Evolutionary conservation across 2,329 filamentous ascomycete genomes (phyloP).

Genomic region (Cladophialophora exuberans): DNA sequence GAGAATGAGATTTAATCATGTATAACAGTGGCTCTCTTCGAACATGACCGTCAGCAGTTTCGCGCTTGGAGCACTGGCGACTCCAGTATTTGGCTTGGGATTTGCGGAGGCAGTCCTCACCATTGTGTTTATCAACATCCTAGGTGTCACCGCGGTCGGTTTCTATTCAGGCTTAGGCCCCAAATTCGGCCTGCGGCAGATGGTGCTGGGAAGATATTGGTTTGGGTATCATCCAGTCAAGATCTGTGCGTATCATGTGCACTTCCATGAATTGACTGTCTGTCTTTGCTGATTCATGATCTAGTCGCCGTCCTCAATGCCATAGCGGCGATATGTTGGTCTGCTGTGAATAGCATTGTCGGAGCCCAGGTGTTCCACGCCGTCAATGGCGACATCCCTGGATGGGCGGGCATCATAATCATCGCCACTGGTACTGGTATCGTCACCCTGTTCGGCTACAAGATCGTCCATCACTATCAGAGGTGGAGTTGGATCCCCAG

Average conservation of each 20-base stretch:
- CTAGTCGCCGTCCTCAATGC: conserved; percentile 28
- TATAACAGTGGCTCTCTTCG: background rate
- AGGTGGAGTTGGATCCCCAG: conserved; percentile 28
- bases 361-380: conserved; percentile 32
- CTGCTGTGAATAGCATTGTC: conserved; percentile 29
- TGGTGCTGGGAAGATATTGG: conserved; percentile 37
- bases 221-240: conserved; percentile 37
- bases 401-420: conserved; percentile 32
- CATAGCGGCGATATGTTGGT: conserved; percentile 31
- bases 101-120: conserved; percentile 35
- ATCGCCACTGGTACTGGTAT: conserved; percentile 28
- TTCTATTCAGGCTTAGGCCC: conserved; percentile 36
- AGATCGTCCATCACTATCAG: conserved; percentile 13
- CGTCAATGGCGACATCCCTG: conserved; percentile 32
- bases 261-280: background rate
- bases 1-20: background rate
- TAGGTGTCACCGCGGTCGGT: conserved; percentile 34
- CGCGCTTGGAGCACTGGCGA: conserved; percentile 16
- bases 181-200: conserved; percentile 37
- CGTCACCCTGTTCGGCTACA: conserved; percentile 33
- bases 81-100: conserved; percentile 31
- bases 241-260: conserved; percentile 3
- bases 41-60: background rate
- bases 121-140: conserved; percentile 38
- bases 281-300: background rate